Conservation (phyloP, 306 rosid species). For the Prunus fruticosa region DNA sequence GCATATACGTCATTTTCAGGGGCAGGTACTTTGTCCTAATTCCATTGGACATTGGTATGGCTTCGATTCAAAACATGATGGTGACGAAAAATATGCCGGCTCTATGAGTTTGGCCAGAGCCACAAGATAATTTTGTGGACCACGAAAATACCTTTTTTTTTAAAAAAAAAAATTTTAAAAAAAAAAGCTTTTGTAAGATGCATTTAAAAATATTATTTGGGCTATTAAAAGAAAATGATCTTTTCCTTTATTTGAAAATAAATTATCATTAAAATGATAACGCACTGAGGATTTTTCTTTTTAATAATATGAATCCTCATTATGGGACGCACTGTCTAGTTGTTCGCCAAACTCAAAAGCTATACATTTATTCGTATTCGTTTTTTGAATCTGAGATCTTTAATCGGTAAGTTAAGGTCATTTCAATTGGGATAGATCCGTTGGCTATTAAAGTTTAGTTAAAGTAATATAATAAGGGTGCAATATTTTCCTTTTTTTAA, state of each 20-base stretch:
- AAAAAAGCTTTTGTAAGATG: background rate
- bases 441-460: too few relatives aligned
- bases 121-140: background rate
- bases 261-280: background rate
- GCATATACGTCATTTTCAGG: background rate
- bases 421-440: too few relatives aligned
- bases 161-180: too few relatives aligned
- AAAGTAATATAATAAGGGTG: too few relatives aligned
- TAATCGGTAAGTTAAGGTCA: fast-evolving
- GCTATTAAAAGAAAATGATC: background rate
- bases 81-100: background rate
- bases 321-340: background rate
- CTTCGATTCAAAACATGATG: background rate
- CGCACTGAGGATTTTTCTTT: background rate
- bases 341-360: background rate
- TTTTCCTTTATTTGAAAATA: too few relatives aligned
- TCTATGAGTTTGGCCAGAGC: background rate
- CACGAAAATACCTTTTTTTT: background rate
- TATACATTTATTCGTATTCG: too few relatives aligned
- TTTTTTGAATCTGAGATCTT: fast-evolving
- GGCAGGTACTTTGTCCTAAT: background rate
- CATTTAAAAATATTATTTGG: background rate
- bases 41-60: background rate
- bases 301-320: background rate
- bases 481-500: too few relatives aligned